These are phyloP conservation scores for Filosporella fistucella DNA, from an alignment of 495 filamentous ascomycete species.

Conservation along the genomic window DNA sequence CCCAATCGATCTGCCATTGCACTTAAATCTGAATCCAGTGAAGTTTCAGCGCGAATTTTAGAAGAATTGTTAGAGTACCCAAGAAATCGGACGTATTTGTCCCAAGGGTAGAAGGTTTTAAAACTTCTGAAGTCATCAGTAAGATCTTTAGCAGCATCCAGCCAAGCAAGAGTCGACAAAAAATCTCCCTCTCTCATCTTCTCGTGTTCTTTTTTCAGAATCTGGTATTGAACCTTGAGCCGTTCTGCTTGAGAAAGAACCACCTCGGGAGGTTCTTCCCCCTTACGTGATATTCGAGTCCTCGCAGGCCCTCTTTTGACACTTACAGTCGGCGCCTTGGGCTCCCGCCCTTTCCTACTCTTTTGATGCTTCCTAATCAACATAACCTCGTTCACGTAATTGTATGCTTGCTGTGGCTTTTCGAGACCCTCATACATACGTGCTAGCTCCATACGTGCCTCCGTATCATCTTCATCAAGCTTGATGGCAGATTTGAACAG, in stretches of 20 bases:
- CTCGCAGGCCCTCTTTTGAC: too few relatives aligned
- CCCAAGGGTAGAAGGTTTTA: slow-evolving; percentile 71
- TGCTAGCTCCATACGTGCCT: slow-evolving; percentile 70
- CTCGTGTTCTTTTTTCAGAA: slow-evolving; percentile 47
- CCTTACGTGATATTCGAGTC: too few relatives aligned
- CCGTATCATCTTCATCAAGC: slow-evolving; percentile 60
- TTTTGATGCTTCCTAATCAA: slow-evolving; percentile 37
- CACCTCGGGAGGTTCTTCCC: too few relatives aligned
- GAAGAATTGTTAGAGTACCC: slow-evolving; percentile 46
- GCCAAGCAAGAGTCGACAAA: slow-evolving; percentile 58
- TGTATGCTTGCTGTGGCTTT: slow-evolving; percentile 66
- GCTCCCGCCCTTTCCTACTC: background rate
- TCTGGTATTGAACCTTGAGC: slow-evolving; percentile 52
- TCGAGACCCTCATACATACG: slow-evolving; percentile 72
- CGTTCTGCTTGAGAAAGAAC: slow-evolving; percentile 33
- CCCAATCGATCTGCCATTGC: slow-evolving; percentile 64
- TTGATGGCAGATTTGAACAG: slow-evolving; percentile 69
- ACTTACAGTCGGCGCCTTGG: background rate
- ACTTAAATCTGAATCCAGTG: slow-evolving; percentile 56
- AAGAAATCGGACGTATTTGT: slow-evolving; percentile 64
- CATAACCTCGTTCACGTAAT: slow-evolving; percentile 69
- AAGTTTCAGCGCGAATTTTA: slow-evolving; percentile 33
- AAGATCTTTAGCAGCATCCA: slow-evolving; percentile 68
- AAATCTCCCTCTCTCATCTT: slow-evolving; percentile 45
- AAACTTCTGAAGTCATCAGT: slow-evolving; percentile 76